These are phyloP conservation scores for Chenopodium album DNA, from an alignment of 148 eudicot species.

Conservation along the genomic window DNA sequence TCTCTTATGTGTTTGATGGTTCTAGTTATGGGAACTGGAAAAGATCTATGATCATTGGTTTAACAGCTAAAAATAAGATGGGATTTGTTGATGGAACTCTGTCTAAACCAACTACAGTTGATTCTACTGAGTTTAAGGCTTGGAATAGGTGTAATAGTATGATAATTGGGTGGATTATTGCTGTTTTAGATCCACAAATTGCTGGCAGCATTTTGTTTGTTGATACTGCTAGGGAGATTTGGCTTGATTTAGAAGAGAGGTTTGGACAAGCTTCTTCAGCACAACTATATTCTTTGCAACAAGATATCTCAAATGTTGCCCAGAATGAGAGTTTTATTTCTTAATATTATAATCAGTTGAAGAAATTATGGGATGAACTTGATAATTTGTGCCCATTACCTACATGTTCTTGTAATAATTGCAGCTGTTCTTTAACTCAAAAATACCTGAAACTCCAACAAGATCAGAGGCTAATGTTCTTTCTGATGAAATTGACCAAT, in stretches of 20 bases:
- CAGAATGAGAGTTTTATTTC: not conserved
- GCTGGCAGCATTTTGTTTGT: no score
- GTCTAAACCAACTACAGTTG: not conserved
- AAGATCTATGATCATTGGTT: not conserved
- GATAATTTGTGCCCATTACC: not conserved
- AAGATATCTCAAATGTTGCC: not conserved
- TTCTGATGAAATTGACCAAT: not conserved
- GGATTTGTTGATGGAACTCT: not conserved
- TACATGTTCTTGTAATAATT: not conserved
- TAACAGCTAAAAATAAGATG: not conserved
- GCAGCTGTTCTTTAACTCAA: not conserved
- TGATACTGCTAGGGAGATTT: not conserved
- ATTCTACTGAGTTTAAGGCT: no score
- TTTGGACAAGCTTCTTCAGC: not conserved
- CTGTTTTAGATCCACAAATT: not conserved
- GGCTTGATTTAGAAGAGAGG: not conserved
- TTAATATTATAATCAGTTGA: not conserved
- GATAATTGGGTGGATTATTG: not conserved
- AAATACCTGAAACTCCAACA: not conserved
- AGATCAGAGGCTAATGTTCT: not conserved
- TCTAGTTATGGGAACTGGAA: not conserved
- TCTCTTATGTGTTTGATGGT: not conserved
- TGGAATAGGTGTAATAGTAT: not conserved
- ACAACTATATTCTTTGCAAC: not conserved
- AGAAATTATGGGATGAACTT: not conserved